Evolutionary conservation across 2,329 filamentous ascomycete species (phyloP).

Genomic region (Aspergillus brasiliensis): DNA sequence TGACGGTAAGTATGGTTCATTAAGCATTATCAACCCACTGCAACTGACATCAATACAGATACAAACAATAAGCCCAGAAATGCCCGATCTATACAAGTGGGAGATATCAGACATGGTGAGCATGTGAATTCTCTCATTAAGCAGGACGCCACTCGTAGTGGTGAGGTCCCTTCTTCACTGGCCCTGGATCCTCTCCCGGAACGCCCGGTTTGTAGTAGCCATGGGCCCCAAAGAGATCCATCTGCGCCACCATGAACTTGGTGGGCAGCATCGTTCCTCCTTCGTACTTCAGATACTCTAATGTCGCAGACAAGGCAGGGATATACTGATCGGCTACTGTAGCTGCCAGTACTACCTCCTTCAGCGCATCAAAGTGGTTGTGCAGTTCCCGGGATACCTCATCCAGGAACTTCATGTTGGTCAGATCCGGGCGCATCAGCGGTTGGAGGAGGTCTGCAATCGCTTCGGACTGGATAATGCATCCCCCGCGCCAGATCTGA

Average conservation of each 20-base stretch:
- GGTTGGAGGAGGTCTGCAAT: slow-evolving; percentile 61
- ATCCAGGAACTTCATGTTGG: slow-evolving; percentile 45
- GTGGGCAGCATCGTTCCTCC: slow-evolving; percentile 64
- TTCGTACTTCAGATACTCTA: slow-evolving; percentile 69
- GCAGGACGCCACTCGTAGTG: slow-evolving; percentile 65
- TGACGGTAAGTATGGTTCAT: too few relatives aligned
- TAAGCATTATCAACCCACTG: too few relatives aligned
- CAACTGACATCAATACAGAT: too few relatives aligned
- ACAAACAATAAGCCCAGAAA: too few relatives aligned
- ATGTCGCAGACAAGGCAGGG: slow-evolving; percentile 61
- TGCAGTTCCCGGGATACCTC: slow-evolving; percentile 58
- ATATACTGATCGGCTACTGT: slow-evolving; percentile 61
- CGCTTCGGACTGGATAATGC: slow-evolving; percentile 69
- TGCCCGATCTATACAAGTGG: too few relatives aligned
- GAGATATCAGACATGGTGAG: background rate
- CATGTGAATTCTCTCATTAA: slow-evolving; percentile 11
- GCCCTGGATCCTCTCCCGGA: slow-evolving; percentile 55
- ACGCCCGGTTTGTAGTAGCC: slow-evolving; percentile 59
- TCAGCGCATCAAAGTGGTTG: slow-evolving; percentile 54
- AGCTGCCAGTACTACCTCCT: slow-evolving; percentile 57
- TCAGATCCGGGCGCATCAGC: slow-evolving; percentile 28
- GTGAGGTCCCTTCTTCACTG: slow-evolving; percentile 59
- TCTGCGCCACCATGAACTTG: slow-evolving; percentile 69
- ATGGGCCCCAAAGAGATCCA: slow-evolving; percentile 71
- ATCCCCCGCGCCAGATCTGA: slow-evolving; percentile 68